A percentile compares a stretch with the other conserved stretches of the same genome.
These are phyloP conservation scores for Baudoinia panamericana DNA, from an alignment of 495 filamentous ascomycete species.

Conservation along the genomic window DNA sequence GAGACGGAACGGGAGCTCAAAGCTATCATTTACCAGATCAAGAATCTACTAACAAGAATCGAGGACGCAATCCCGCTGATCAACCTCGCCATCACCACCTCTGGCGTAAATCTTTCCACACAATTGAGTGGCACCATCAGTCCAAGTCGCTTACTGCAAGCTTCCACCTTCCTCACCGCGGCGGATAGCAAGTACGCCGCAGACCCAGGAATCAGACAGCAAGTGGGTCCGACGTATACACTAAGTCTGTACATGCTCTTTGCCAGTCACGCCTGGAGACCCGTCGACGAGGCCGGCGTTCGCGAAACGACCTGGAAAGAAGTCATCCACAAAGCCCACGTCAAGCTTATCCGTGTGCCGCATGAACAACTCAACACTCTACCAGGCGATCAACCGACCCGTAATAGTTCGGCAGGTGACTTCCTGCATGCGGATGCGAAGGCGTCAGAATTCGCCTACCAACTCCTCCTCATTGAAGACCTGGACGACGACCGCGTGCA, in stretches of 20 bases:
- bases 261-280: constrained; percentile 52
- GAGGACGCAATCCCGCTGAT: constrained; percentile 91
- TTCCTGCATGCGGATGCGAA: constrained; percentile 37
- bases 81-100: constrained; percentile 89
- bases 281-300: constrained; percentile 47
- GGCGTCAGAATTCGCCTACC: constrained; percentile 70
- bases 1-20: constrained; percentile 50
- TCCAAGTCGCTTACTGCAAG: constrained; percentile 81
- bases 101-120: constrained; percentile 72
- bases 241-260: constrained; percentile 97
- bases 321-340: constrained; percentile 83
- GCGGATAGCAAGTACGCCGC: constrained; percentile 72
- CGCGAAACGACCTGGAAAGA: constrained; percentile 91
- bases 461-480: constrained; percentile 82
- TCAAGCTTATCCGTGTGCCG: constrained; percentile 56
- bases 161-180: constrained; percentile 79
- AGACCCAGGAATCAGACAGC: constrained; percentile 25
- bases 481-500: constrained; percentile 84
- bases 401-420: not conserved
- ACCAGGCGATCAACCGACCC: constrained; percentile 10
- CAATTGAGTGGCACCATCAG: constrained; percentile 72
- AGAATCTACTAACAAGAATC: constrained; percentile 59
- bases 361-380: constrained; percentile 31
- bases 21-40: constrained; percentile 61
- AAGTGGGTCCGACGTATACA: constrained; percentile 79